phyloP scores from a whole-genome alignment of 2,329 filamentous ascomycete species.

The Aspergillus oerlinghausenensis region DNA sequence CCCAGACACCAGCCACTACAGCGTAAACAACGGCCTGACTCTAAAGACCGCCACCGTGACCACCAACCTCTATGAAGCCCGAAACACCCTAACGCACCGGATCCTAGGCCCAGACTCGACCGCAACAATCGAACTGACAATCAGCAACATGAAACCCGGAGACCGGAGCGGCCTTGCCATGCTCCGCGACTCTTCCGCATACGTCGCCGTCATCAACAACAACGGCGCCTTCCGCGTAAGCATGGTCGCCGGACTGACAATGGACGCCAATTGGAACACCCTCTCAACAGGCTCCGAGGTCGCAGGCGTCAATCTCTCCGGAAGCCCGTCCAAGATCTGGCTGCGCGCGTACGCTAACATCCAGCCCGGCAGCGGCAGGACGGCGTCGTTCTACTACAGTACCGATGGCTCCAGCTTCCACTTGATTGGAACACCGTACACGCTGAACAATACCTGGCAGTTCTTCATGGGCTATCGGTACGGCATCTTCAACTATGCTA shows the following conservation, averaged over 20 bases:
- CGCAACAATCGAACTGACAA: constrained; percentile 50
- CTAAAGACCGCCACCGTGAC: constrained; percentile 51
- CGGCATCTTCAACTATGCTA: constrained; percentile 50
- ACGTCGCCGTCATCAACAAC: constrained; percentile 47
- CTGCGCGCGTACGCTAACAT: constrained; percentile 37
- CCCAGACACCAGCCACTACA: constrained; percentile 48
- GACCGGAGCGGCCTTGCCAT: constrained; percentile 51
- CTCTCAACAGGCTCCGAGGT: constrained; percentile 25
- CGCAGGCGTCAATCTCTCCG: constrained; percentile 13
- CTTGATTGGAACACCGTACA: constrained; percentile 29
- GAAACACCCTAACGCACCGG: constrained; percentile 41
- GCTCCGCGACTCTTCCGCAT: constrained; percentile 52
- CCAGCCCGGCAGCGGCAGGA: constrained; percentile 23
- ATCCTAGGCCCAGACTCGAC: constrained; percentile 38
- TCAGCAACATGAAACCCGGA: constrained; percentile 46
- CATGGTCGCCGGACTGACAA: constrained; percentile 36
- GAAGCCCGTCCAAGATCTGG: constrained; percentile 27
- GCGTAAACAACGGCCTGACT: constrained; percentile 43
- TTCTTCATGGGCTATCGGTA: constrained; percentile 50
- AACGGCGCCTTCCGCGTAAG: constrained; percentile 26
- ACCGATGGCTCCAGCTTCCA: constrained; percentile 39
- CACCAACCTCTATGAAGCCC: constrained; percentile 43
- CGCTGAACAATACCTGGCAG: constrained; percentile 41
- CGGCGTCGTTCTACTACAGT: constrained; percentile 42
- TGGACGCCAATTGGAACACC: constrained; percentile 33